Percentiles rank a stretch among this genome's conserved stretches.
Evolutionary conservation across 768 basidiomycete species (phyloP).

Genomic region (Tephrocybe rancida): DNA sequence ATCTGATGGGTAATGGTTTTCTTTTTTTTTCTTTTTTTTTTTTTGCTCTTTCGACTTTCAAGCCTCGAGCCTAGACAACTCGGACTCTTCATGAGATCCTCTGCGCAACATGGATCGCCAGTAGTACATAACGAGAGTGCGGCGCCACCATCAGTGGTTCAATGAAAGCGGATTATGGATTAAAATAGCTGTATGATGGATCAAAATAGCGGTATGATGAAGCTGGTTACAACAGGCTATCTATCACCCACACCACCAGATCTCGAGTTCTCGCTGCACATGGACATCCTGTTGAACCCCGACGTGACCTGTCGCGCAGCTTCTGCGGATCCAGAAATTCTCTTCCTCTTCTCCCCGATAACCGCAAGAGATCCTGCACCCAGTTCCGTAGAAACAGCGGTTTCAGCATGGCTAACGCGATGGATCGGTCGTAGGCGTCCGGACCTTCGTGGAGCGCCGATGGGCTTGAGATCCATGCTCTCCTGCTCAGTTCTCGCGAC

Average conservation of each 20-base stretch:
- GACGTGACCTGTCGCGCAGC: slow-evolving; percentile 8
- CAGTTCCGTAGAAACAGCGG: neutral
- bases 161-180: too few relatives aligned
- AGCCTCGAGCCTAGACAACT: too few relatives aligned
- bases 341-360: slow-evolving; percentile 17
- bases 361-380: neutral
- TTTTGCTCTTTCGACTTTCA: too few relatives aligned
- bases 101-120: too few relatives aligned
- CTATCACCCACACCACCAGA: slow-evolving; percentile 8
- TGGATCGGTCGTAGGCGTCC: slow-evolving; percentile 13
- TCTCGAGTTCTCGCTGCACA: neutral
- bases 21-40: too few relatives aligned
- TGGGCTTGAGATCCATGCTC: neutral
- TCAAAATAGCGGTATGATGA: too few relatives aligned
- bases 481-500: neutral
- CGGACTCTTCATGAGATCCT: too few relatives aligned
- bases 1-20: too few relatives aligned
- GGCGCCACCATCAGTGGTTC: too few relatives aligned
- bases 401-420: neutral
- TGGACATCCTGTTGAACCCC: slow-evolving; percentile 10
- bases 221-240: too few relatives aligned
- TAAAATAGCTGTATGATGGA: too few relatives aligned
- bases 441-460: slow-evolving; percentile 14
- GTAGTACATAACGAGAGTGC: too few relatives aligned
- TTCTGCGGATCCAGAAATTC: neutral